Evolutionary conservation across 2,329 filamentous ascomycete genomes (phyloP), one percentile per base, ranked within the genome.

Genomic region (Zarea fungicola): DNA sequence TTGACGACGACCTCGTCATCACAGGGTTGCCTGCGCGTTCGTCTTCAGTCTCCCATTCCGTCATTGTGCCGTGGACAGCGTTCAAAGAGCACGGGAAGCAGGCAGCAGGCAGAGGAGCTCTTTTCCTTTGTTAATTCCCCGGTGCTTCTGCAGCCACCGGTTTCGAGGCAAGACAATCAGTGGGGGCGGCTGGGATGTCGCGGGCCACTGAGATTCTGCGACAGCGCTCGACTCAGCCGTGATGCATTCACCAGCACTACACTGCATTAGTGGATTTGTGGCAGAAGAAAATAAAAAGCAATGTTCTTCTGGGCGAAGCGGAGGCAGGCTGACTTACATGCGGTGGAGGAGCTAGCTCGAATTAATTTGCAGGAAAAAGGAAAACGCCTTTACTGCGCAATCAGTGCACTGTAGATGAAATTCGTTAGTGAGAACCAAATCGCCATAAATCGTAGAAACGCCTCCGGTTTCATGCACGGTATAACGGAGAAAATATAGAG

Each of bases 31-130:
- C 42, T 22, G 26, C 42, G 55, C 75, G 75, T 63, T 85, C 80
- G 59, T 84, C 78, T 52, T 84, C 81, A 6, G 78, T 84, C 62
- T 83, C 77, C 79, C 80, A 82, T 40, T 67, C 69, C 52, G 70
- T 69, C 78, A 83, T 83, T n/a, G 25, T 28, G 42, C 25, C 42
- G 16, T 14, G 29, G 19, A n/a, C n/a, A n/a, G n/a, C n/a, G n/a
- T n/a, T n/a, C n/a, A n/a, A n/a, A n/a, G 18, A 40, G 26, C 6
- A 22, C 8, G 16, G 23, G 19, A 21, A 40, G 6, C 7, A 40
- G 6, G n/a, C 16, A 6, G 31, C 7, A n/a, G 26, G 22, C 40
- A 46, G 26, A 42, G 35, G 34, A 34, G 34, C 46, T 28, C 18
- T 16, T 32, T 32, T 29, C 28, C 28, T 34, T 40, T 36, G 28